Evolutionary conservation across 1,284 basidiomycete genomes (phyloP).

Genomic region (Rhodotorula mucilaginosa): DNA sequence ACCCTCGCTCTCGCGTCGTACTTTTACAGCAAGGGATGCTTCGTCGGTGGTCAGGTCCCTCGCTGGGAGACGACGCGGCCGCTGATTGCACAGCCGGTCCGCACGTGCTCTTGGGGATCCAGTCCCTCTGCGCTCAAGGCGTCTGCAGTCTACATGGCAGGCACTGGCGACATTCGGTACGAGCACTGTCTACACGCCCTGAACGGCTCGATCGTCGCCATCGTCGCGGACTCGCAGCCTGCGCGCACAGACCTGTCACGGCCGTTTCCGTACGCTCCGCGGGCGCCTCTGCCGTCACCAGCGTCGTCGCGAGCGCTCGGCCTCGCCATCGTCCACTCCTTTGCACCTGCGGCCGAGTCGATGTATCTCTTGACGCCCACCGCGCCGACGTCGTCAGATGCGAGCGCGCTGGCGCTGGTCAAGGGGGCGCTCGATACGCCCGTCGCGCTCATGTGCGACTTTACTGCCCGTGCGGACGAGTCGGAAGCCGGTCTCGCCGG

Average conservation of each 20-base stretch:
- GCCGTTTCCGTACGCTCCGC: conserved; percentile 44
- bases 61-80: conserved; percentile 70
- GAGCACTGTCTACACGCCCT: conserved; percentile 68
- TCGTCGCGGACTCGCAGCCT: conserved; percentile 54
- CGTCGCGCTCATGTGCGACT: conserved; percentile 81
- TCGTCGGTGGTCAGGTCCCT: conserved; percentile 16
- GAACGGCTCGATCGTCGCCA: conserved; percentile 75
- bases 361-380: conserved; percentile 76
- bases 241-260: not conserved
- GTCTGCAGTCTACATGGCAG: conserved; percentile 59
- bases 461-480: conserved; percentile 49
- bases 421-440: conserved; percentile 87
- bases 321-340: conserved; percentile 67
- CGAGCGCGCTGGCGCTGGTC: conserved; percentile 57
- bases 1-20: conserved; percentile 73
- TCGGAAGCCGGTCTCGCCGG: conserved; percentile 40
- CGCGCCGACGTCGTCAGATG: conserved; percentile 52
- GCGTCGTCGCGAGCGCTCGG: conserved; percentile 57
- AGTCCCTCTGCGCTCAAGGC: conserved; percentile 51
- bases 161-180: conserved; percentile 65
- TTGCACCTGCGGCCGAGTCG: conserved; percentile 32
- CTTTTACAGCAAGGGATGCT: conserved; percentile 65
- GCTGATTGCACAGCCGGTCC: conserved; percentile 66
- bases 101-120: conserved; percentile 59
- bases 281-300: not conserved